Base-by-base conservation (phyloP, 352 stramenopile genomes). In the Phytopythium sindhum region DNA sequence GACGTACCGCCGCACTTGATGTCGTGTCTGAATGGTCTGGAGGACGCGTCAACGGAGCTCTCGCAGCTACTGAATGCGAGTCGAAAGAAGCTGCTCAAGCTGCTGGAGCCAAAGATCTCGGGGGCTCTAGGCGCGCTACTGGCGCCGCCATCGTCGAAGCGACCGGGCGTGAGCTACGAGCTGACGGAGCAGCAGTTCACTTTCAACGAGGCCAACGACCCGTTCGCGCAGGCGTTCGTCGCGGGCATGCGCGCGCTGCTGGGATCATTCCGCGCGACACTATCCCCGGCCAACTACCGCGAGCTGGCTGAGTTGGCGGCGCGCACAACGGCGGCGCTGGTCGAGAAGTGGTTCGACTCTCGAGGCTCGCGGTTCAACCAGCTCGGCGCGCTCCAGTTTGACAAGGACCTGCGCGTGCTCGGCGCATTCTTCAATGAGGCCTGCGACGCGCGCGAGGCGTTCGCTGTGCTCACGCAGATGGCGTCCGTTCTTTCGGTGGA, bases 161-260 rank as follows among this genome's bases (percentile, higher is more conserved):
- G 84, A 33, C 67, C 67, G 5, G 60, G 63, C 6, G 82, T 93
- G n/a, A 76, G 77, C 23, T 96, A 91, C 65, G 86, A 95, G 64
- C 79, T 96, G 21, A 92, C 74, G 5, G 88, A 96, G 58, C 72
- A 85, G n/a, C 83, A 88, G 80, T 96, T 90, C 69, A 94, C 86
- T 42, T 79, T 88, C 41, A 95, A 96, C 63, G 88, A 96, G 62
- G 88, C 84, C 39, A 96, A 96, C 66, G 88, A 96, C 42, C 88
- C 88, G 53, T 96, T 93, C 59, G 88, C 84, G 17, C 76, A 89
- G 63, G 71, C 78, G 37, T 91, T 95, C 67, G 83, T 93, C 15
- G 73, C 72, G 41, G 67, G 74, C 8, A 70, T 95, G 62, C 77
- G 80, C 15, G 78, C 73, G 21, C 57, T 93, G 26, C 61, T 96